These are phyloP conservation scores for Lepidium aucheri DNA, from an alignment of 345 rosid species.

Conservation along the genomic window DNA sequence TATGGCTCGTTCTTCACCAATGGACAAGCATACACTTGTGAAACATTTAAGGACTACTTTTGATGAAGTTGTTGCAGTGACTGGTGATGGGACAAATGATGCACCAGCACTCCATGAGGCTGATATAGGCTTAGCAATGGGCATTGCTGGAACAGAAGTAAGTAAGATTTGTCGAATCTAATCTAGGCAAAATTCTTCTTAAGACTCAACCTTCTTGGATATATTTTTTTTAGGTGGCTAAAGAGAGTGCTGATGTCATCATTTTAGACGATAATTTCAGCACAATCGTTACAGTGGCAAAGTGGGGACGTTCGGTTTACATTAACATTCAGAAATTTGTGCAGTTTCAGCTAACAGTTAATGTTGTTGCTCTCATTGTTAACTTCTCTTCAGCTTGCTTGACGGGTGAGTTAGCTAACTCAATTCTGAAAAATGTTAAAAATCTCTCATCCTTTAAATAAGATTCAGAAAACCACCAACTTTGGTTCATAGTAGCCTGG, in stretches of 20 bases:
- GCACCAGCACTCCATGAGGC: slow-evolving; percentile 97
- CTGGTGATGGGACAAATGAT: slow-evolving; percentile 95
- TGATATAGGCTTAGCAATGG: slow-evolving; percentile 94
- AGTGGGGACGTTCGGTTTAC: slow-evolving; percentile 92
- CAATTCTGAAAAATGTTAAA: no score
- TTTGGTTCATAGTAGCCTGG: no score
- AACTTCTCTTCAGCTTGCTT: slow-evolving; percentile 90
- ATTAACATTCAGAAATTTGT: slow-evolving; percentile 86
- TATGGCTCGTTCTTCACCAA: slow-evolving; percentile 93
- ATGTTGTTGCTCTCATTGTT: slow-evolving; percentile 74
- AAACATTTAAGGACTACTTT: slow-evolving; percentile 72
- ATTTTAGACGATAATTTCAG: slow-evolving; percentile 92
- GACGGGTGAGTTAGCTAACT: slow-evolving; percentile 41
- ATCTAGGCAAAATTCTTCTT: no score
- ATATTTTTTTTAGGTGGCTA: slow-evolving; percentile 52
- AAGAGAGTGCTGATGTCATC: slow-evolving; percentile 92
- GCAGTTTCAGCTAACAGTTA: slow-evolving; percentile 91
- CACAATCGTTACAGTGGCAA: slow-evolving; percentile 85
- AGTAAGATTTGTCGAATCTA: neutral
- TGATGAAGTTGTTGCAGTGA: slow-evolving; percentile 80
- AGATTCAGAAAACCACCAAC: no score
- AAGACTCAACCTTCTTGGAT: no score
- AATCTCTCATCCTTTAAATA: no score
- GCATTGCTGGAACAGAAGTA: slow-evolving; percentile 95
- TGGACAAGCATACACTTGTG: slow-evolving; percentile 84